Evolutionary conservation across 768 basidiomycete species (phyloP).

Genomic region (Botryobasidium botryosum): DNA sequence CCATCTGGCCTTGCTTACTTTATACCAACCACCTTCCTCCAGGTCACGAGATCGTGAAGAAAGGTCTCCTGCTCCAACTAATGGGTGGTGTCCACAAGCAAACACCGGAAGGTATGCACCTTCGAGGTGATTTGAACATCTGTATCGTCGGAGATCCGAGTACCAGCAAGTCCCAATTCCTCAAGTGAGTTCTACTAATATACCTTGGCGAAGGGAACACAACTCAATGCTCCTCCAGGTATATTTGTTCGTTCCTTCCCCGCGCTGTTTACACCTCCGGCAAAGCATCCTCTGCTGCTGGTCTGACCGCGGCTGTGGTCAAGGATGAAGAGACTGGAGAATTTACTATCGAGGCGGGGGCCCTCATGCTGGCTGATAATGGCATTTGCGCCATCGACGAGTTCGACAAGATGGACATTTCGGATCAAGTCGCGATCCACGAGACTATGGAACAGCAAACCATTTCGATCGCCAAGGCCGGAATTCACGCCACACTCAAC

Average conservation of each 20-base stretch:
- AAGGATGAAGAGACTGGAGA: constrained; percentile 98
- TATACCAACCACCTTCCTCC: background rate
- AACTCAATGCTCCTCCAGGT: constrained; percentile 31
- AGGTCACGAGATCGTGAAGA: constrained; percentile 96
- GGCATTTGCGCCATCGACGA: constrained; percentile 99
- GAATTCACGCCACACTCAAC: constrained; percentile 96
- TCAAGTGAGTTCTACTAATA: constrained; percentile 51
- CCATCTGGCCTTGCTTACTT: background rate
- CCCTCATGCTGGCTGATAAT: constrained; percentile 97
- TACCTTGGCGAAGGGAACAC: background rate
- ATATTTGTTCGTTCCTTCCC: constrained; percentile 93
- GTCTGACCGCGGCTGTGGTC: constrained; percentile 96
- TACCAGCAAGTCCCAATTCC: constrained; percentile 95
- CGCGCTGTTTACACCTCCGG: constrained; percentile 97
- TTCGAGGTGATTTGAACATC: constrained; percentile 97
- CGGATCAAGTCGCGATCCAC: constrained; percentile 97
- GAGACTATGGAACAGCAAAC: constrained; percentile 99
- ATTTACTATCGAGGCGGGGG: constrained; percentile 98
- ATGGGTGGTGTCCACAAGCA: constrained; percentile 99
- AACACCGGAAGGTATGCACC: constrained; percentile 88
- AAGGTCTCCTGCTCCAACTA: constrained; percentile 84
- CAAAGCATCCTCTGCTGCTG: constrained; percentile 97
- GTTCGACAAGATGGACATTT: constrained; percentile 99
- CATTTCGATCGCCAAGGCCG: constrained; percentile 97
- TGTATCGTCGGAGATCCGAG: constrained; percentile 96